Percentiles rank a stretch among this genome's conserved stretches.
phyloP scores from a whole-genome alignment of 805 yeast genomes.

The Nakazawaea pomicola region DNA sequence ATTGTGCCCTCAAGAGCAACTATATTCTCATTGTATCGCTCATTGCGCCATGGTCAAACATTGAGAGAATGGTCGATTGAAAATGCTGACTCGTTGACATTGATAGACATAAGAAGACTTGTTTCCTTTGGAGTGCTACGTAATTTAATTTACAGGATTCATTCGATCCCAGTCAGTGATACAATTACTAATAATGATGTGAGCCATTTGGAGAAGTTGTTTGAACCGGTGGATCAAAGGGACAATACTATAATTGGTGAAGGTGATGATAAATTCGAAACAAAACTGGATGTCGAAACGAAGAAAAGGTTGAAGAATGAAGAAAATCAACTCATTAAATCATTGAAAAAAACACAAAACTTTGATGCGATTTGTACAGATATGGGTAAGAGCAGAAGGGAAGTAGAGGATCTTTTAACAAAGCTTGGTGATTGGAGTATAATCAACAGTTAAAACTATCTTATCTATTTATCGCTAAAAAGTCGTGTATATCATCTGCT shows the following conservation, averaged over 20 bases:
- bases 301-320: constrained; percentile 23
- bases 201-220: no score
- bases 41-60: constrained; percentile 72
- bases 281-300: constrained; percentile 17
- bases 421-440: constrained; percentile 43
- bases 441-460: constrained; percentile 33
- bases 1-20: constrained; percentile 58
- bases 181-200: constrained; percentile 32
- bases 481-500: no score
- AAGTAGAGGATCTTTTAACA: constrained; percentile 45
- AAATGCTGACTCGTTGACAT: constrained; percentile 49
- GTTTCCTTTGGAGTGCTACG: constrained; percentile 81
- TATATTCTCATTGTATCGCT: constrained; percentile 68
- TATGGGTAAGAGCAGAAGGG: constrained; percentile 48
- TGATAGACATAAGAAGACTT: constrained; percentile 80
- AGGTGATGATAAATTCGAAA: constrained; percentile 19
- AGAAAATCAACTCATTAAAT: constrained; percentile 33
- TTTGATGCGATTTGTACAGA: constrained; percentile 71
- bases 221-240: no score
- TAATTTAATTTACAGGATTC: constrained; percentile 76
- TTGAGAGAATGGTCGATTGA: constrained; percentile 79
- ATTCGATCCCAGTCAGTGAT: constrained; percentile 63
- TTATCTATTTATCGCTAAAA: no score
- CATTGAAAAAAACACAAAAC: constrained; percentile 47
- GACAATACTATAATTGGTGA: constrained; percentile 17